phyloP scores from a whole-genome alignment of 73 alveolate genomes.

The Blepharisma japonicum region DNA sequence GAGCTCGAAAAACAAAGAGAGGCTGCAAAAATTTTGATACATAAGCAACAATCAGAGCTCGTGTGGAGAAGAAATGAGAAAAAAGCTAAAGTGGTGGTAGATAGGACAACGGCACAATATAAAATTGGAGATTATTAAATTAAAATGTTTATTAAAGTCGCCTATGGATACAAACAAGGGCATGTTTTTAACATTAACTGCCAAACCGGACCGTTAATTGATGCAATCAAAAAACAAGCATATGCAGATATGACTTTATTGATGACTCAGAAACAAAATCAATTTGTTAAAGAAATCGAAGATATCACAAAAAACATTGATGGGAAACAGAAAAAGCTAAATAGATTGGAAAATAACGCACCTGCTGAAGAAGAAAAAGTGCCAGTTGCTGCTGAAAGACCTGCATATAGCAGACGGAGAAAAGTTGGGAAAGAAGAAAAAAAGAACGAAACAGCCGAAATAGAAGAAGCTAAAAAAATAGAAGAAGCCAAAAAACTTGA shows the following conservation, averaged over 20 bases:
- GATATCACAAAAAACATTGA: neutral
- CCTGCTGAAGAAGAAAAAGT: neutral
- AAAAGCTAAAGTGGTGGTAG: neutral
- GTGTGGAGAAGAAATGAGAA: neutral
- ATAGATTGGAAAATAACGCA: neutral
- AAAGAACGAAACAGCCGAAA: neutral
- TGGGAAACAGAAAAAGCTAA: neutral
- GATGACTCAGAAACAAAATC: neutral
- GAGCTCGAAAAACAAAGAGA: neutral
- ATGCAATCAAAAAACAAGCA: constrained; percentile 1
- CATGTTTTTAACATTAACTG: neutral
- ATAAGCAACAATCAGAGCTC: constrained; percentile 14
- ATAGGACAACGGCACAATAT: neutral
- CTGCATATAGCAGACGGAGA: neutral
- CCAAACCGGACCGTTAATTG: constrained; percentile 9
- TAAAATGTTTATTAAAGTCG: neutral
- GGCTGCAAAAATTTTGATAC: neutral
- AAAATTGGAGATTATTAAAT: too few relatives aligned
- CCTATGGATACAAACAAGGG: constrained; percentile 18
- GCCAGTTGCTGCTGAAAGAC: too few relatives aligned
- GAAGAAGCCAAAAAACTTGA: constrained; percentile 23
- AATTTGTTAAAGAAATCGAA: neutral
- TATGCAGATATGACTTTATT: neutral
- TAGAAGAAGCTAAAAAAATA: constrained; percentile 1
- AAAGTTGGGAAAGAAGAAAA: neutral